These are phyloP conservation scores for Pyricularia sp. DNA, from an alignment of 2,329 filamentous ascomycete genomes.

Conservation along the genomic window DNA sequence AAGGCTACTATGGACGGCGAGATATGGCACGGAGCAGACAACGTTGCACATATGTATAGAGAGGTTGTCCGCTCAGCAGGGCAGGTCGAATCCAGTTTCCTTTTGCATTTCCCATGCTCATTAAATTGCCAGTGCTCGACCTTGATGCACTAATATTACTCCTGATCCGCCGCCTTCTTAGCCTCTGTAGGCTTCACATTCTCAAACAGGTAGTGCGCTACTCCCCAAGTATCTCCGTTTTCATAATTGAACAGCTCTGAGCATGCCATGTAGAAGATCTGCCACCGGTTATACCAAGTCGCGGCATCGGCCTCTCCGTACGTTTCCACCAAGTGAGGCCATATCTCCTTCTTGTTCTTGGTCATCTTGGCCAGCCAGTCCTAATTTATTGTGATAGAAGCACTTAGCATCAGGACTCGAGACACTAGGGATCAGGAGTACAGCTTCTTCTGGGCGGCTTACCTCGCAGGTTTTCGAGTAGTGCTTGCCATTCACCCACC, in stretches of 20 bases:
- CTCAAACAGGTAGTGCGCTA: constrained; percentile 58
- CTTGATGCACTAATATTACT: neutral
- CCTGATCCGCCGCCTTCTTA: neutral
- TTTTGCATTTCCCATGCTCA: neutral
- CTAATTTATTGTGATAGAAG: constrained; percentile 16
- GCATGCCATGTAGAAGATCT: constrained; percentile 65
- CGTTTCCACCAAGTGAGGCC: constrained; percentile 54
- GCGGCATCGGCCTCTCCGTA: constrained; percentile 50
- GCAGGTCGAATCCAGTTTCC: neutral
- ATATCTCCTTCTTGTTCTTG: constrained; percentile 48
- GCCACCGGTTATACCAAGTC: constrained; percentile 62
- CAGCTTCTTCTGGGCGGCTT: constrained; percentile 10
- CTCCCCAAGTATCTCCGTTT: constrained; percentile 58
- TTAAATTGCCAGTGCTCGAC: neutral
- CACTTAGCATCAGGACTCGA: neutral
- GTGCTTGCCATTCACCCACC: constrained; percentile 62
- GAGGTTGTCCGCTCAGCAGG: neutral
- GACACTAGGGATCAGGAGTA: neutral
- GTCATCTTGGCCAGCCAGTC: constrained; percentile 56
- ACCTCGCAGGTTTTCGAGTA: constrained; percentile 64
- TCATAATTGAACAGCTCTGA: constrained; percentile 59
- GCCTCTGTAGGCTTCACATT: constrained; percentile 24
- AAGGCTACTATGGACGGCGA: neutral
- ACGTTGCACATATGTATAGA: neutral
- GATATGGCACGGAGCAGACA: neutral